Base-by-base conservation (phyloP, 495 filamentous ascomycete genomes). In the Hypomontagnella submonticulosa region DNA sequence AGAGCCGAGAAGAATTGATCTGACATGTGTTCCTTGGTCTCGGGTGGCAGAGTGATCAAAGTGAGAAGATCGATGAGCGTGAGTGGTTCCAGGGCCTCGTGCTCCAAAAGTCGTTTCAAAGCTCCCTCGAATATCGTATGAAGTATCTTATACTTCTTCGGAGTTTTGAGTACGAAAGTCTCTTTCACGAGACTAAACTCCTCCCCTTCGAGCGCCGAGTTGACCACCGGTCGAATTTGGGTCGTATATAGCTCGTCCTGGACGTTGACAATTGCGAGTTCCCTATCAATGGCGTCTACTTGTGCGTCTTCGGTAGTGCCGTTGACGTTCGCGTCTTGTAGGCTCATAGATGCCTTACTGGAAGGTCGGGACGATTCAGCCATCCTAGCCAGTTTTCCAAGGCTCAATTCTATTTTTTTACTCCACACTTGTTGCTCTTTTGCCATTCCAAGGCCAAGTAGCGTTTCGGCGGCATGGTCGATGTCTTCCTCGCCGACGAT, bases 371-470 rank as follows among this genome's bases (percentile, higher is more conserved):
- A 56, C 5, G 75, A 67, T 37, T 81, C 87, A 27, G 90, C 90
- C 58, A 97, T 73, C 57, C 89, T 82, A 11, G 90, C 84, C 7
- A 99, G 79, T 75, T 96, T 97, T 9, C 90, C 87, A 16, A 98
- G 81, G 43, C 91, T 93, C n/a, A 97, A 79, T 72, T 97, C 87
- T 34, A 96, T 89, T 72, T 95, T 95, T 74, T 94, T 92, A 74
- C 83, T 90, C 93, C 93, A 97, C 8, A 94, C 73, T 48, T 92
- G 87, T 41, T 84, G 83, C 70, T 97, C 91, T 41, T 84, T 83
- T 23, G 80, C 76, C 33, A 86, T 75, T 8, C 90, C 92, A 4
- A 90, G 76, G 8, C 83, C 75, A 23, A 89, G 75, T 23, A 99
- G 82, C 0, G 83, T 87, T 27, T 84, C 75, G 8, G 87, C 87